Conservation (phyloP, 331 rosid genomes). For the Ulmus americana region DNA sequence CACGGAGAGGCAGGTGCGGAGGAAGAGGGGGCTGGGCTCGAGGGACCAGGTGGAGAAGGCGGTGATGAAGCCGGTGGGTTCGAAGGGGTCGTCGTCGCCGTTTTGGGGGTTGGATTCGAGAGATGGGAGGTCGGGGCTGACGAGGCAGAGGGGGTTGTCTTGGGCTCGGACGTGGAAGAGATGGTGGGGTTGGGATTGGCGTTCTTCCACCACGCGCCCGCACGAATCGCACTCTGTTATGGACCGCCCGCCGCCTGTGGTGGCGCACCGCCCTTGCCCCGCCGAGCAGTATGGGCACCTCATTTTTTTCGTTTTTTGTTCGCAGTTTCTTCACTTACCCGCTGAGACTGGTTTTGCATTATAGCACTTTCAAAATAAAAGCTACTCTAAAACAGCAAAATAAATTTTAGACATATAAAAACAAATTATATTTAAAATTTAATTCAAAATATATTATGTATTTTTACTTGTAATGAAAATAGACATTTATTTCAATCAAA, state of each 20-base stretch:
- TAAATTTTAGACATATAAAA: no score
- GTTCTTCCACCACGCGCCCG: conserved; percentile 84
- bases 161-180: conserved; percentile 83
- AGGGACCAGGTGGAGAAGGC: conserved; percentile 95
- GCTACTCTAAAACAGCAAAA: no score
- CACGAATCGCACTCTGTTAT: conserved; percentile 83
- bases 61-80: conserved; percentile 85
- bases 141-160: conserved; percentile 80
- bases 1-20: conserved; percentile 72
- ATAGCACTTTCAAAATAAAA: no score
- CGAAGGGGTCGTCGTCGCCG: conserved; percentile 70
- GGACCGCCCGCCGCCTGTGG: conserved; percentile 54
- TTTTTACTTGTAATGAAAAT: no score
- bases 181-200: conserved; percentile 77
- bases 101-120: conserved; percentile 19
- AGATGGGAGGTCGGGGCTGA: conserved; percentile 82
- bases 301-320: conserved; percentile 28
- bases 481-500: no score
- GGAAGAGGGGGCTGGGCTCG: conserved; percentile 73
- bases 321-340: background rate
- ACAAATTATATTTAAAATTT: no score
- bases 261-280: conserved; percentile 80
- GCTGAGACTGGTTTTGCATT: no score
- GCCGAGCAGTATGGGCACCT: conserved; percentile 86
- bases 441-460: no score